phyloP scores from a whole-genome alignment of 331 rosid genomes.

The Telfairia occidentalis region DNA sequence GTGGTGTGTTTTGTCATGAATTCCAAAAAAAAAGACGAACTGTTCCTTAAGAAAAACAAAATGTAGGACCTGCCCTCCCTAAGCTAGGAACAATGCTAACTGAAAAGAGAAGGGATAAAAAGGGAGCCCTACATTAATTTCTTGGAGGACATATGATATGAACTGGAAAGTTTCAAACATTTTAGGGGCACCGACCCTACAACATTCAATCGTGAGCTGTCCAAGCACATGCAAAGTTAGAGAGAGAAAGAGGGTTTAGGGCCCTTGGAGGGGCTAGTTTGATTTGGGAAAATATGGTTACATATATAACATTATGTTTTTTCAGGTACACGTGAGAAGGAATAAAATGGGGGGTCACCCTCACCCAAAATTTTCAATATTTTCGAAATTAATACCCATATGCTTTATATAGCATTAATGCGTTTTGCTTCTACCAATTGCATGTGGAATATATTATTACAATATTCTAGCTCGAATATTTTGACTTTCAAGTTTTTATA shows the following conservation, averaged over 20 bases:
- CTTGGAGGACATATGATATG: not conserved
- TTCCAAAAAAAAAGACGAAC: not conserved
- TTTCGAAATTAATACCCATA: not conserved
- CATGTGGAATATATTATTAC: not conserved
- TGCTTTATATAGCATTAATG: not conserved
- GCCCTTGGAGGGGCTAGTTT: not conserved
- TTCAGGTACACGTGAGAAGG: not conserved
- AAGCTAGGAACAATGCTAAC: not conserved
- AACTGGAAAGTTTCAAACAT: constrained; percentile 15
- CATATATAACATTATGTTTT: not conserved
- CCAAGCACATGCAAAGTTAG: not conserved
- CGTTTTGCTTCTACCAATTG: not conserved
- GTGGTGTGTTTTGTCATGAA: not conserved
- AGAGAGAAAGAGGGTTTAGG: not conserved
- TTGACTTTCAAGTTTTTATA: not conserved
- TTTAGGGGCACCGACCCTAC: constrained; percentile 16
- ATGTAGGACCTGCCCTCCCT: constrained; percentile 1
- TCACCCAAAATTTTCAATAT: not conserved
- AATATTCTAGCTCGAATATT: not conserved
- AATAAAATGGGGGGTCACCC: not conserved
- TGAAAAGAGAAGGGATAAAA: not conserved
- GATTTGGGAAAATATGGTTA: not conserved
- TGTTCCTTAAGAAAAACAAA: not conserved
- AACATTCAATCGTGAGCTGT: constrained; percentile 4
- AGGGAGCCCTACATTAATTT: not conserved